A percentile compares a stretch with the other conserved stretches of the same genome.
Evolutionary conservation across 495 filamentous ascomycete genomes (phyloP).

Genomic region (Penicillium macrosclerotiorum): DNA sequence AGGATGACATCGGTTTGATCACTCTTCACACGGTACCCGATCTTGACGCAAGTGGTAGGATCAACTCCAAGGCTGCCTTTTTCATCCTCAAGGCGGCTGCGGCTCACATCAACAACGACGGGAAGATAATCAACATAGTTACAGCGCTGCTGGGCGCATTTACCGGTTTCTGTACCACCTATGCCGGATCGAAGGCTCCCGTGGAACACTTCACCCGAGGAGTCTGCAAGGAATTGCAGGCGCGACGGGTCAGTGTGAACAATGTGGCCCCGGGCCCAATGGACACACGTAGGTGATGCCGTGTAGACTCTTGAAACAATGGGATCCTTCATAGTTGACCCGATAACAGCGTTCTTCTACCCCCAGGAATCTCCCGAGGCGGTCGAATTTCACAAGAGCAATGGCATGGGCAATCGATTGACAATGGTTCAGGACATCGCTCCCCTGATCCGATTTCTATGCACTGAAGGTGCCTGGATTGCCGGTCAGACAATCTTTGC

Average conservation of each 20-base stretch:
- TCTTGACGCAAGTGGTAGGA: no score
- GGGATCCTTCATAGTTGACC: not conserved
- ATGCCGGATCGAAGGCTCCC: constrained; percentile 38
- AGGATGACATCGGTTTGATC: no score
- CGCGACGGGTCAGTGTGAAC: constrained; percentile 34
- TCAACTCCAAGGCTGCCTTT: constrained; percentile 39
- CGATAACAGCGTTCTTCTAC: not conserved
- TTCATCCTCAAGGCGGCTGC: constrained; percentile 38
- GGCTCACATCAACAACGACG: constrained; percentile 28
- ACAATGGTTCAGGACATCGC: constrained; percentile 36
- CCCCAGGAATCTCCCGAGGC: constrained; percentile 2
- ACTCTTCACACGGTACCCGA: no score
- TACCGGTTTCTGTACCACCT: constrained; percentile 39
- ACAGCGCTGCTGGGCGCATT: constrained; percentile 37
- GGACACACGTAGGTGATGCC: constrained; percentile 37
- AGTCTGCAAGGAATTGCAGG: constrained; percentile 38
- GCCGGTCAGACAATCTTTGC: constrained; percentile 42
- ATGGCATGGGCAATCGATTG: constrained; percentile 33
- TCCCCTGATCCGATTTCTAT: constrained; percentile 36
- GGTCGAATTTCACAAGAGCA: constrained; percentile 29
- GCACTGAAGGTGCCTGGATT: constrained; percentile 39
- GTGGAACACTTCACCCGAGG: constrained; percentile 42
- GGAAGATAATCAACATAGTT: constrained; percentile 39
- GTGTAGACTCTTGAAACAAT: not conserved
- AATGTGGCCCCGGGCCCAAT: constrained; percentile 39